A percentile compares a stretch with the other conserved stretches of the same genome.
These are phyloP conservation scores for Fagus crenata DNA, from an alignment of 306 rosid species.

Conservation along the genomic window DNA sequence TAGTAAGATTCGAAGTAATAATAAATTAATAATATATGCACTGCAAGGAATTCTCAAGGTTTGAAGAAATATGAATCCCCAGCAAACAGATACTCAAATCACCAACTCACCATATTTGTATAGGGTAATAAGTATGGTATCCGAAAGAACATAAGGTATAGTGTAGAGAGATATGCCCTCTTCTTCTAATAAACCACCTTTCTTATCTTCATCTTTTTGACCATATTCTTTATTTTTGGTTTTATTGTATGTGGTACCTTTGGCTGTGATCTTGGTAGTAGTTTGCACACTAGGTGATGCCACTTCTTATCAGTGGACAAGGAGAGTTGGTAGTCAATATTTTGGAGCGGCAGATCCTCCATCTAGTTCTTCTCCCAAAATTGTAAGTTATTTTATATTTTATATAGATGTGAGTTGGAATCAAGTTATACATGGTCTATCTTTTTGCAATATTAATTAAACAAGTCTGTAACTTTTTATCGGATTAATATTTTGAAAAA, in stretches of 20 bases:
- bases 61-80: too few relatives aligned
- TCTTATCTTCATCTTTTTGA: background rate
- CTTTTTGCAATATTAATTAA: too few relatives aligned
- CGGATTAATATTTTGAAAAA: background rate
- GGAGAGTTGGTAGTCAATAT: constrained; percentile 16
- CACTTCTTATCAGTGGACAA: constrained; percentile 18
- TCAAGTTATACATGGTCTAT: too few relatives aligned
- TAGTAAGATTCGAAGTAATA: too few relatives aligned
- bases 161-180: background rate
- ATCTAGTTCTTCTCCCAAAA: background rate
- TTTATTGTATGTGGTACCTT: constrained; percentile 6
- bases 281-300: constrained; percentile 7
- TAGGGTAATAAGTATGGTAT: too few relatives aligned
- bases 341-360: constrained; percentile 15
- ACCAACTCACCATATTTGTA: too few relatives aligned
- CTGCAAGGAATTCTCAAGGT: too few relatives aligned
- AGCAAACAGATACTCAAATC: too few relatives aligned
- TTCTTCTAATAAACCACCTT: constrained; percentile 5
- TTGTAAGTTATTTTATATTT: background rate
- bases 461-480: too few relatives aligned
- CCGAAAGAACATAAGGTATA: background rate
- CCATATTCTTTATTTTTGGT: constrained; percentile 6
- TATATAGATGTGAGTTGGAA: too few relatives aligned
- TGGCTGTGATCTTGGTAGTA: constrained; percentile 9
- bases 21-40: too few relatives aligned